A percentile compares a stretch with the other conserved stretches of the same genome.
Conservation (phyloP, 768 basidiomycete species). For the Termitomyces sp. region DNA sequence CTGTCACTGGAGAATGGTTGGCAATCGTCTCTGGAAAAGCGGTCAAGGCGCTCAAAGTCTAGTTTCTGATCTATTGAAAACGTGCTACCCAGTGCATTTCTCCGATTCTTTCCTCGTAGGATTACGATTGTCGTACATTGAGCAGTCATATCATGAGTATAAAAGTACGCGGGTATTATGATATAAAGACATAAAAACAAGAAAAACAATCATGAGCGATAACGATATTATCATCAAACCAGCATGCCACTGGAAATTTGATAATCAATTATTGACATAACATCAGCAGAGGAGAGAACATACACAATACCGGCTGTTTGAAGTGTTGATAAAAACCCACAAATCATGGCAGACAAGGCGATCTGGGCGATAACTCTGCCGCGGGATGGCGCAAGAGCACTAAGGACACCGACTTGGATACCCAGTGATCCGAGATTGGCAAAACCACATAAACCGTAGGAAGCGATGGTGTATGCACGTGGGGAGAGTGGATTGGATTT, state of each 20-base stretch:
- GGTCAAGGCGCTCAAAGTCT: constrained; percentile 80
- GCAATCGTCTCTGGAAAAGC: constrained; percentile 79
- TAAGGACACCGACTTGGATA: constrained; percentile 61
- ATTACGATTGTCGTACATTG: background rate
- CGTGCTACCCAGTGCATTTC: no score
- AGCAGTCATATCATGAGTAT: no score
- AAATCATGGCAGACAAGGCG: constrained; percentile 47
- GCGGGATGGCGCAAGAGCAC: constrained; percentile 45
- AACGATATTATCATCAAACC: constrained; percentile 3
- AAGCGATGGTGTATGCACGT: constrained; percentile 77
- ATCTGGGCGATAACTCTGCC: constrained; percentile 65
- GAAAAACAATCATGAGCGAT: background rate
- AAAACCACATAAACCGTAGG: constrained; percentile 89
- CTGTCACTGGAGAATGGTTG: constrained; percentile 79
- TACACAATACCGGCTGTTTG: constrained; percentile 23
- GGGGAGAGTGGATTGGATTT: constrained; percentile 49
- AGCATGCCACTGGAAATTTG: constrained; percentile 15
- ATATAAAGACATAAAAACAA: background rate
- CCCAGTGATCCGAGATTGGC: constrained; percentile 84
- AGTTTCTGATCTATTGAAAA: constrained; percentile 14
- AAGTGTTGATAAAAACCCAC: constrained; percentile 32
- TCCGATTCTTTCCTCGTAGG: no score
- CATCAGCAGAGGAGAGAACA: constrained; percentile 3
- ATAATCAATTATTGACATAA: constrained; percentile 10
- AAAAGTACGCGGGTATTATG: background rate